These are phyloP conservation scores for Cenchrus americanus DNA, from an alignment of 176 grass and related monocot species.

Conservation along the genomic window DNA sequence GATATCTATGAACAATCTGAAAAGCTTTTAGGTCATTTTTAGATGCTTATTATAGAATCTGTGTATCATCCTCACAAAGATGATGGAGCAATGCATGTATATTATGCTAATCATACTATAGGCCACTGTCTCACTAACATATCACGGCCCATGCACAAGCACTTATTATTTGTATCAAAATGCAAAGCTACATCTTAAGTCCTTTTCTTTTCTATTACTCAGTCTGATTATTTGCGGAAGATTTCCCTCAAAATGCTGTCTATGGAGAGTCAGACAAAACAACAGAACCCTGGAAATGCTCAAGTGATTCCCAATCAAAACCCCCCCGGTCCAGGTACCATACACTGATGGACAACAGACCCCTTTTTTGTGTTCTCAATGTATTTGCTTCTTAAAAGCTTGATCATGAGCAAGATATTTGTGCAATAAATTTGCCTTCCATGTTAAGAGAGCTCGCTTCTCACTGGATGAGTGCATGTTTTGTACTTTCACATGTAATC, in stretches of 20 bases:
- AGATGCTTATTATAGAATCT: neutral
- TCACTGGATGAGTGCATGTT: neutral
- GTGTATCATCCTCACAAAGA: neutral
- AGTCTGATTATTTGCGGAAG: constrained; percentile 90
- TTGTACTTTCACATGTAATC: constrained; percentile 5
- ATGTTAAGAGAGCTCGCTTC: constrained; percentile 8
- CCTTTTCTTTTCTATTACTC: constrained; percentile 35
- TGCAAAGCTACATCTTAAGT: constrained; percentile 29
- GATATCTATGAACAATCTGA: constrained; percentile 18
- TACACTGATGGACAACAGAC: neutral
- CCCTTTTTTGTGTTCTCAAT: neutral
- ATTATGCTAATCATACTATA: neutral
- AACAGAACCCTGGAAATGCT: constrained; percentile 55
- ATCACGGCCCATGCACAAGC: neutral
- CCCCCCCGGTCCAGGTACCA: constrained; percentile 57
- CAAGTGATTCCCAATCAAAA: constrained; percentile 66
- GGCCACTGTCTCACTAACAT: neutral
- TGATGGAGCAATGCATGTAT: neutral
- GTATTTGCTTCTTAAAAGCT: neutral
- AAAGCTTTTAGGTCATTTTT: neutral
- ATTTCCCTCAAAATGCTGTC: constrained; percentile 94
- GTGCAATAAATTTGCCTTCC: neutral
- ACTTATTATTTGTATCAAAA: neutral
- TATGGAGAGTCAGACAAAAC: constrained; percentile 73
- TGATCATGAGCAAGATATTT: neutral